A percentile compares a stretch with the other conserved stretches of the same genome.
Evolutionary conservation across 2,329 filamentous ascomycete species (phyloP).

Genomic region (Hymenoscyphus fraxineus): DNA sequence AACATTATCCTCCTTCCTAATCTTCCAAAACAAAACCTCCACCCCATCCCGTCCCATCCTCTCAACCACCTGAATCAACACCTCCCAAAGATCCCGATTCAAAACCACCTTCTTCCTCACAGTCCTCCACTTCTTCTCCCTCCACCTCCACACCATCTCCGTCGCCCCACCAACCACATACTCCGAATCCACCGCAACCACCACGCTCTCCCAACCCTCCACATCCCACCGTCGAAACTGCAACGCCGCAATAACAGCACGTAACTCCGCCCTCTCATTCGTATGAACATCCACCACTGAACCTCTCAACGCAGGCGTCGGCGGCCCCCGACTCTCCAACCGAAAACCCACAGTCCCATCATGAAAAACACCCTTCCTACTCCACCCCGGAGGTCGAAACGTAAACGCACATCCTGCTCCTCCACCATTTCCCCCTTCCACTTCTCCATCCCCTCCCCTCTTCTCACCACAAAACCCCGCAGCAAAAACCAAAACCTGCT

Average conservation of each 20-base stretch:
- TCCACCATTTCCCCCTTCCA: too few relatives aligned
- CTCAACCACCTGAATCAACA: slow-evolving; percentile 42
- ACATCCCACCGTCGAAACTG: slow-evolving; percentile 41
- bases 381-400: not conserved
- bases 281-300: slow-evolving; percentile 39
- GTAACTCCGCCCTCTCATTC: slow-evolving; percentile 54
- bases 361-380: not conserved
- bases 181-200: slow-evolving; percentile 52
- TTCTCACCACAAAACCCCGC: not conserved
- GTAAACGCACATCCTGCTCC: not conserved
- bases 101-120: slow-evolving; percentile 37
- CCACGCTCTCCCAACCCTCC: slow-evolving; percentile 37
- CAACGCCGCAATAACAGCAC: slow-evolving; percentile 49
- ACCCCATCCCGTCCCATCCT: slow-evolving; percentile 31
- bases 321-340: slow-evolving; percentile 44
- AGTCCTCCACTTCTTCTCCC: slow-evolving; percentile 44
- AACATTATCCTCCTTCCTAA: slow-evolving; percentile 41
- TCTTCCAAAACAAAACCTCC: slow-evolving; percentile 45
- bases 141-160: slow-evolving; percentile 42
- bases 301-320: not conserved
- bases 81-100: slow-evolving; percentile 52
- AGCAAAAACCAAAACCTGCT: not conserved
- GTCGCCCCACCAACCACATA: slow-evolving; percentile 48
- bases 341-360: slow-evolving; percentile 30
- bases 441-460: not conserved